phyloP scores from a whole-genome alignment of 2,329 filamentous ascomycete species.

The Hymenoscyphus repandus region DNA sequence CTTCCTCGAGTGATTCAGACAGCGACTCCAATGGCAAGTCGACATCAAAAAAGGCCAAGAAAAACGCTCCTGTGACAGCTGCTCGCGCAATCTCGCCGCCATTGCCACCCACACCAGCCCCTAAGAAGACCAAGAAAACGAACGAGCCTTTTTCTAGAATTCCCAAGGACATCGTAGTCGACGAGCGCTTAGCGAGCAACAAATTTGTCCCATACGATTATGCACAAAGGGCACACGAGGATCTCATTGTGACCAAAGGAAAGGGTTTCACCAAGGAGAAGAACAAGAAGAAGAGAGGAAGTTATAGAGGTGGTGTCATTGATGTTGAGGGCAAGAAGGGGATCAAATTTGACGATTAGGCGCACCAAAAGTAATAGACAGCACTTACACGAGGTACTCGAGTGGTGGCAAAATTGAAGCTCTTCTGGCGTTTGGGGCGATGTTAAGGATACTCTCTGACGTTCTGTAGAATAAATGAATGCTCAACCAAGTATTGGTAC shows the following conservation, averaged over 20 bases:
- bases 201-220: slow-evolving; percentile 81
- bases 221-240: slow-evolving; percentile 80
- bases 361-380: slow-evolving; percentile 5
- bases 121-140: slow-evolving; percentile 40
- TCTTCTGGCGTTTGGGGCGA: not conserved
- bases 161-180: slow-evolving; percentile 61
- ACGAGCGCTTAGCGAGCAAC: slow-evolving; percentile 69
- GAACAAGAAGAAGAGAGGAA: slow-evolving; percentile 95
- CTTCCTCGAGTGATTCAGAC: slow-evolving; percentile 22
- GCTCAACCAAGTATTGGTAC: not conserved
- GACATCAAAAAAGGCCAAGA: slow-evolving; percentile 4
- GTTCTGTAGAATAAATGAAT: not conserved
- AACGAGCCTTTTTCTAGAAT: slow-evolving; percentile 75
- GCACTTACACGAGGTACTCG: not conserved
- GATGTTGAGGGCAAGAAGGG: slow-evolving; percentile 78
- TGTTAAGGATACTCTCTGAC: not conserved
- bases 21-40: slow-evolving; percentile 21
- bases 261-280: slow-evolving; percentile 99
- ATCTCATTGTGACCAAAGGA: slow-evolving; percentile 84
- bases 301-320: slow-evolving; percentile 83
- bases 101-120: slow-evolving; percentile 31
- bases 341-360: slow-evolving; percentile 89
- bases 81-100: slow-evolving; percentile 31
- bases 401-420: slow-evolving; percentile 6
- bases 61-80: slow-evolving; percentile 2